Base-by-base conservation (phyloP, 495 filamentous ascomycete species). In the Lasiosphaeria ovina region DNA sequence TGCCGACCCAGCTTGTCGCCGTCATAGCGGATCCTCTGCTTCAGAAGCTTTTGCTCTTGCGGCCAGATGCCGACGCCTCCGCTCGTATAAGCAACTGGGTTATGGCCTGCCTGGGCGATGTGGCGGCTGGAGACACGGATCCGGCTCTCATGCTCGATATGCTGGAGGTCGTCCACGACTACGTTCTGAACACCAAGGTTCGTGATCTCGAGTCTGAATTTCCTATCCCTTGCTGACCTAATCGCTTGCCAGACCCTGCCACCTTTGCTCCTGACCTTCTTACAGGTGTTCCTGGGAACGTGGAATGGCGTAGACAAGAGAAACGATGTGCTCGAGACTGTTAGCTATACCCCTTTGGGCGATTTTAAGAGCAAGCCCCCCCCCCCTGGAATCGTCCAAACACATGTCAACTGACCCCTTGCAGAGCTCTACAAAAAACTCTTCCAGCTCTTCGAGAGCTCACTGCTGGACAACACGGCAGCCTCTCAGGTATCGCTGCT, bases 1-100 rank as follows among this genome's bases (percentile, higher is more conserved):
- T 91, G 40, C 91, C 91, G 5, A 91, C 87, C 57, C 91, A 95
- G 70, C 78, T 94, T 3, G 85, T 90, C 32, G 90, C 92, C 6
- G 84, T 85, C 9, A 73, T 97, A 16, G 84, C 81, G 4, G 89
- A 96, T 70, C 85, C 83, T 6, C 79, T 96, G 51, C 81, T 93
- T 14, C 92, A 92, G 65, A 93, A 92, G 63, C 84, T 90, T 51
- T 64, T 94, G 24, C 76, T 80, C 16, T 72, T 95, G 24, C 83
- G 80, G 33, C 84, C 88, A 35, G 81, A 86, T 2, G 81, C 84
- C 44, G 73, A 76, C 57, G 81, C 77, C 14, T 69, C 78, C 49
- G 73, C 77, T 33, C 81, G 89, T 12, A 74, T 90, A 11, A 78
- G 87, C 65, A 86, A 86, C 66, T 91, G 88, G 88, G 63, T 93